Base-by-base conservation (phyloP, 768 basidiomycete genomes). In the Udeniomyces megalosporus region DNA sequence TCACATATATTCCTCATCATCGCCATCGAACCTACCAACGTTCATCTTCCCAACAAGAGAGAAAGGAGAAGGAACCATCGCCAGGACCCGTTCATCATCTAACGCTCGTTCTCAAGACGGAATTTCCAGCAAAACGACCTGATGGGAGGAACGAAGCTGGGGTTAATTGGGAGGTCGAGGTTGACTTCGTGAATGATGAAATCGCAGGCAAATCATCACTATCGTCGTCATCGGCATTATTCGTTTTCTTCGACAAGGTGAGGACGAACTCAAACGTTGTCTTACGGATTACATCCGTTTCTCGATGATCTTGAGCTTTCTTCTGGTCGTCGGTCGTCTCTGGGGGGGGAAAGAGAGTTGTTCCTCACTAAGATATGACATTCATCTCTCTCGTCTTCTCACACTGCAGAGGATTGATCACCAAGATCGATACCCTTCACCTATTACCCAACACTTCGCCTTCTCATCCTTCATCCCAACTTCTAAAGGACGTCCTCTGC, bases 91-190 rank as follows among this genome's bases (percentile, higher is more conserved):
- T 64, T 42, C 4, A 66, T 52, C 4, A 69, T 68, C 58, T 42
- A 17, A 73, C 71, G 5, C 49, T 74, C 22, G 68, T 72, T 2
- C 65, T 74, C 38, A 73, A 74, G 63, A 72, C 70, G 6, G 62
- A 68, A 1, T 46, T 65, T 7, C 68, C 68, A 2, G 52, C 68
- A 4, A 57, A 64, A 17, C 60, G 62, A 26, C 65, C 67, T 1
- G 66, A 68, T 42, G 58, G 66, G 46, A 58, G 64, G 65, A 42
- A 68, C 62, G 22, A 71, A 66, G 63, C 67, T 48, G 48, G 71
- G 20, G 56, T 73, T 15, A 67, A 67, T 8, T 74, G 71, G 64
- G 73, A 74, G n/a, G 57, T 42, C 12, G 42, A 65, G 3, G 24
- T 61, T n/a, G 50, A 53, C 28, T 17, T 50, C 7, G 46, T 32